Evolutionary conservation across 108 stramenopile species (phyloP).

Genomic region (Nitzschia sp.): DNA sequence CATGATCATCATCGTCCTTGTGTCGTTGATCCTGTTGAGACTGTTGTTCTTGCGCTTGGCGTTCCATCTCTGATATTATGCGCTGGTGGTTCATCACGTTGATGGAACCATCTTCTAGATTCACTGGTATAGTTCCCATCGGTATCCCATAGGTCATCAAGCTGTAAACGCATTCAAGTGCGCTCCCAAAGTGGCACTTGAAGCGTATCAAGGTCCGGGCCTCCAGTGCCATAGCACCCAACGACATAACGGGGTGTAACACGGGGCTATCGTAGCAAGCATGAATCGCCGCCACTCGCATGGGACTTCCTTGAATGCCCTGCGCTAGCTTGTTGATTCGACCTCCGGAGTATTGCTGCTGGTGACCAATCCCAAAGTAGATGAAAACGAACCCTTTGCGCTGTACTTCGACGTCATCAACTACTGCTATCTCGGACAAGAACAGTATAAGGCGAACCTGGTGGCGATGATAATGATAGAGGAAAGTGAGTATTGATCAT

Average conservation of each 20-base stretch:
- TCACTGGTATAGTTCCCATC: conserved; percentile 1
- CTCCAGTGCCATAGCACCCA: neutral
- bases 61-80: conserved; percentile 2
- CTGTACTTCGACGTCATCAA: conserved; percentile 5
- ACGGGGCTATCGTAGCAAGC: conserved; percentile 1
- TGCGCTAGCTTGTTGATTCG: neutral
- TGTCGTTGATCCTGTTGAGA: neutral
- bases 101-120: neutral
- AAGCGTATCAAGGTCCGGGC: neutral
- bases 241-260: neutral
- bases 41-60: too few relatives aligned
- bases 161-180: conserved; percentile 3
- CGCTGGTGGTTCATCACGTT: neutral
- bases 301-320: neutral
- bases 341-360: neutral
- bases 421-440: neutral
- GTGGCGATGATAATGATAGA: neutral
- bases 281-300: conserved; percentile 7
- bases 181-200: conserved; percentile 12
- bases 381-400: conserved; percentile 5
- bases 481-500: too few relatives aligned
- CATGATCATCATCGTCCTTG: neutral
- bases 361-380: conserved; percentile 1
- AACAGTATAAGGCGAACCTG: conserved; percentile 5
- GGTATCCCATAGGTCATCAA: conserved; percentile 23